Percentiles rank a stretch among this genome's conserved stretches.
phyloP scores from a whole-genome alignment of 441 rosid species.

The Erysimum pusillum region DNA sequence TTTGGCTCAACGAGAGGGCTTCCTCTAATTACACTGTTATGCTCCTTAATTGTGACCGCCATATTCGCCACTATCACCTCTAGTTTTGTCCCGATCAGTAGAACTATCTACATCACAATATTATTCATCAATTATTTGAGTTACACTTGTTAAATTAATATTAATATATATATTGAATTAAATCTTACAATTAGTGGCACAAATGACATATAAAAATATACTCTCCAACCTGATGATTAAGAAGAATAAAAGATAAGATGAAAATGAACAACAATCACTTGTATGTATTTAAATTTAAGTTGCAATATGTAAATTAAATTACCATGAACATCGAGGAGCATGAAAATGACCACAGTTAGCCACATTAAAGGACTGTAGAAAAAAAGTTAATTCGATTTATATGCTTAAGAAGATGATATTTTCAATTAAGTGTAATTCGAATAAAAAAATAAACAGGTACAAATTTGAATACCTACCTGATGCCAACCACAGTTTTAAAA shows the following conservation, averaged over 20 bases:
- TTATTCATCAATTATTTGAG: not conserved
- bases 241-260: not conserved
- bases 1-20: slow-evolving; percentile 65
- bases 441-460: not conserved
- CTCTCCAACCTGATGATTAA: slow-evolving; percentile 61
- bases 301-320: not conserved
- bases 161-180: not conserved
- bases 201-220: slow-evolving; percentile 71
- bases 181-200: slow-evolving; percentile 64
- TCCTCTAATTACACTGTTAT: slow-evolving; percentile 57
- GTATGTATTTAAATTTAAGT: not conserved
- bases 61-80: slow-evolving; percentile 65
- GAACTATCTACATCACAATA: slow-evolving; percentile 53
- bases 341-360: slow-evolving; percentile 42
- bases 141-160: not conserved
- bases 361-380: slow-evolving; percentile 39
- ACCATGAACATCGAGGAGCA: slow-evolving; percentile 72
- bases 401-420: slow-evolving; percentile 1
- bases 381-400: slow-evolving; percentile 1
- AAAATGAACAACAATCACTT: not conserved
- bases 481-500: slow-evolving; percentile 44
- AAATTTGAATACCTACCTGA: slow-evolving; percentile 28
- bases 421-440: not conserved
- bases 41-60: slow-evolving; percentile 59
- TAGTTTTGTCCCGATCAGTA: slow-evolving; percentile 74